Base-by-base conservation (phyloP, 2,329 filamentous ascomycete species). In the Sphaerulina musiva region DNA sequence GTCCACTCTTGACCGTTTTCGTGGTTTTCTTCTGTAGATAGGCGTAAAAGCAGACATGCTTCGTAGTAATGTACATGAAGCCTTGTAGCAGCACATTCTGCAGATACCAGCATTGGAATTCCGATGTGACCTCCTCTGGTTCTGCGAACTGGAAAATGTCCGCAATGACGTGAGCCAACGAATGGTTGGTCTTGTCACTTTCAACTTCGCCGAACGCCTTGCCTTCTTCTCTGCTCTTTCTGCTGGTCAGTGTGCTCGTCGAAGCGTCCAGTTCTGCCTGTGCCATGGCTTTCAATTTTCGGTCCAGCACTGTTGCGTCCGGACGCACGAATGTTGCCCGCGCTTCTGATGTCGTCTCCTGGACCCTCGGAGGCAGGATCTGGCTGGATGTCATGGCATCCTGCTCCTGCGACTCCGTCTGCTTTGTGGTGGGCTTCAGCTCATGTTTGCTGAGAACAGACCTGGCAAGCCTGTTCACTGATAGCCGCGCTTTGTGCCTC, bases 1-100 rank as follows among this genome's bases (percentile, higher is more conserved):
- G 89, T 1, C 93, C 92, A 1, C 90, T 92, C 72, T 95, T 97
- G 61, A 85, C 81, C 14, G 87, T 80, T 51, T 84, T 79, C 62
- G 87, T 82, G 48, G 86, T 83, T 77, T 93, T 95, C 76, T 91
- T 95, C 6, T 90, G 90, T n/a, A 97, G 79, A 68, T 96, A 96
- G 39, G 93, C 90, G 68, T 96, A 97, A 70, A 97, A 98, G 73
- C 91, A 96, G 57, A 97, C 87, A 68, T 98, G 93, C 63, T 85
- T 87, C 57, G 86, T 79, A 0, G 93, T 97, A 66, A 98, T 88
- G 73, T 97, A 97, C 80, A 98, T 85, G 69, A 93, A 96, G 5
- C 93, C 93, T 68, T 96, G 90, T 7, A 97, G 79, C 31, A 97
- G 76, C 43, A 95, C 89, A 66, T 87, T 95, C 69, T 96, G 90